These are phyloP conservation scores for Trametes hirsuta DNA, from an alignment of 1,284 basidiomycete genomes.

Conservation along the genomic window DNA sequence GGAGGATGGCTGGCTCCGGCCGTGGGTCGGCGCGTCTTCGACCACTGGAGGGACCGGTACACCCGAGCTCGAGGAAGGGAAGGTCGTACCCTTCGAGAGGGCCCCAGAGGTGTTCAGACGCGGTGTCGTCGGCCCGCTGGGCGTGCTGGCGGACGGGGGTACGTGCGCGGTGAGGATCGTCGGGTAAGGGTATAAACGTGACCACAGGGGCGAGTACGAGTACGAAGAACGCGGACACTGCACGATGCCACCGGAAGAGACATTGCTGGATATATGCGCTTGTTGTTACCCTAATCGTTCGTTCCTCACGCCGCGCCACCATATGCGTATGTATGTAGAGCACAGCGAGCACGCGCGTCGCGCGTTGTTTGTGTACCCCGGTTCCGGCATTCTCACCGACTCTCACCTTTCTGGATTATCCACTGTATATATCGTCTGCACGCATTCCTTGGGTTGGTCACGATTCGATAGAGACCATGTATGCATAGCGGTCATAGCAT, in stretches of 20 bases:
- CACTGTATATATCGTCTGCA: no score
- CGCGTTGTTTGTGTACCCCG: background rate
- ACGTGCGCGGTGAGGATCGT: constrained; percentile 39
- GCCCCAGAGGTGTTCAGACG: constrained; percentile 53
- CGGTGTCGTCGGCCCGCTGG: constrained; percentile 30
- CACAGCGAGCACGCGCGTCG: background rate
- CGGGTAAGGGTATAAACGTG: constrained; percentile 7
- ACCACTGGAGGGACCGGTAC: constrained; percentile 26
- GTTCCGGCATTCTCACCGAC: background rate
- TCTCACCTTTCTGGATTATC: background rate
- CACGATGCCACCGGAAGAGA: background rate
- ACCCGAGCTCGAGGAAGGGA: constrained; percentile 24
- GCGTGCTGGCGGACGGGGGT: constrained; percentile 37
- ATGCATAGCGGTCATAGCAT: background rate
- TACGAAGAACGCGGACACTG: background rate
- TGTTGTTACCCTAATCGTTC: constrained; percentile 3
- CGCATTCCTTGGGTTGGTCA: no score
- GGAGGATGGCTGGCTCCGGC: constrained; percentile 33
- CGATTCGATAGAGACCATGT: no score
- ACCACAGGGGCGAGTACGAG: background rate
- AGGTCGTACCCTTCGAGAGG: constrained; percentile 58
- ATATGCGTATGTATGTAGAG: background rate
- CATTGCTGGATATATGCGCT: constrained; percentile 1
- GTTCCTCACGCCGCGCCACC: background rate
- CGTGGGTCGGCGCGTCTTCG: constrained; percentile 41